Conservation (phyloP, 805 yeast genomes). For the Wickerhamiella domercqiae region DNA sequence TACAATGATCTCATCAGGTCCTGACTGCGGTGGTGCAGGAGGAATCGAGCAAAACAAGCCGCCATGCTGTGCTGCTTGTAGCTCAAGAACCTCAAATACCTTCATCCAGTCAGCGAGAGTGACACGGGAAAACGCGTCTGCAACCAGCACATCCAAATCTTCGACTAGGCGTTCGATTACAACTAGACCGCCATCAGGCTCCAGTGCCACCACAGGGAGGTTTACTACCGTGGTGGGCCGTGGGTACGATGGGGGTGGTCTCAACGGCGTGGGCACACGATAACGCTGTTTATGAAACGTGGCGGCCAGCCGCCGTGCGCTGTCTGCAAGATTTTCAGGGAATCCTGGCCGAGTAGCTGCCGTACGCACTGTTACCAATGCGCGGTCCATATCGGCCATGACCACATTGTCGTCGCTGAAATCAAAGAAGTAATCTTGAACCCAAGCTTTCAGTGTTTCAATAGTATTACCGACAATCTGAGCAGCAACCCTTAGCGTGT, state of each 20-base stretch:
- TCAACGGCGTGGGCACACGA: slow-evolving; percentile 5
- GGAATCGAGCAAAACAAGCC: slow-evolving; percentile 42
- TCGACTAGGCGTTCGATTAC: slow-evolving; percentile 45
- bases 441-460: slow-evolving; percentile 57
- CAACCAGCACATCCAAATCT: slow-evolving; percentile 46
- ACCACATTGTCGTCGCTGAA: slow-evolving; percentile 53
- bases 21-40: slow-evolving; percentile 25
- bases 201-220: slow-evolving; percentile 9
- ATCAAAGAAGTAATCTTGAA: slow-evolving; percentile 58
- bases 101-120: slow-evolving; percentile 64
- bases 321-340: slow-evolving; percentile 5
- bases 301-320: slow-evolving; percentile 7
- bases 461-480: slow-evolving; percentile 71
- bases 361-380: slow-evolving; percentile 1
- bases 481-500: slow-evolving; percentile 31
- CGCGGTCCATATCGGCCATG: slow-evolving; percentile 28
- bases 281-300: slow-evolving; percentile 10
- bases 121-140: slow-evolving; percentile 40
- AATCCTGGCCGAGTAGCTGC: slow-evolving; percentile 1
- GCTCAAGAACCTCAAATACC: slow-evolving; percentile 58
- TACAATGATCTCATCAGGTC: slow-evolving; percentile 39
- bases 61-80: slow-evolving; percentile 42
- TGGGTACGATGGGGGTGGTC: slow-evolving; percentile 1
- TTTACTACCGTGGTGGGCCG: slow-evolving; percentile 2
- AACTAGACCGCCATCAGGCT: slow-evolving; percentile 9